Conservation (phyloP, 345 rosid genomes). For the Excoecaria cochinchinensis region DNA sequence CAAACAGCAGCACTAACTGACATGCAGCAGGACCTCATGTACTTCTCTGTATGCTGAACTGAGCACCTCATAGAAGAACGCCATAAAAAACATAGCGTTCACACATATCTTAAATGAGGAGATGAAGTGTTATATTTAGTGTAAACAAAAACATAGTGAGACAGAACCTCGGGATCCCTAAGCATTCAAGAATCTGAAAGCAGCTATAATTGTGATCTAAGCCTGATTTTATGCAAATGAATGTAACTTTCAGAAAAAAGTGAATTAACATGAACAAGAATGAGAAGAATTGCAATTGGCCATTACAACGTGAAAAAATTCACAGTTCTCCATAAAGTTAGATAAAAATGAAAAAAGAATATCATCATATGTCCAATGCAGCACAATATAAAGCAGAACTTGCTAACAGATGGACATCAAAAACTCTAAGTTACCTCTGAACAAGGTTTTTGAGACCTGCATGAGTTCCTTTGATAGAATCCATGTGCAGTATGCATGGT, state of each 20-base stretch:
- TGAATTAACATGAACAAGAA: neutral
- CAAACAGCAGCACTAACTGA: neutral
- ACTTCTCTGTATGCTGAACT: neutral
- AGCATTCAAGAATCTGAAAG: neutral
- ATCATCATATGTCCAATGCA: neutral
- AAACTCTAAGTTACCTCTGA: slow-evolving; percentile 61
- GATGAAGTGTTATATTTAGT: neutral
- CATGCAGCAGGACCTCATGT: neutral
- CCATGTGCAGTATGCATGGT: slow-evolving; percentile 97
- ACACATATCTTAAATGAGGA: neutral
- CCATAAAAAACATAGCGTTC: neutral
- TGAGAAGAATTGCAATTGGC: neutral
- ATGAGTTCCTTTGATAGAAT: slow-evolving; percentile 95
- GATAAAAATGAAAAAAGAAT: neutral
- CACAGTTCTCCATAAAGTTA: neutral
- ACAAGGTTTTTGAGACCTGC: slow-evolving; percentile 87
- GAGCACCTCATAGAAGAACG: neutral
- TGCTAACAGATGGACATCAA: neutral
- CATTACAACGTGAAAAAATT: neutral
- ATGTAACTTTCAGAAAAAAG: neutral
- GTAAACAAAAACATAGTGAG: too few relatives aligned
- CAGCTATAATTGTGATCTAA: neutral
- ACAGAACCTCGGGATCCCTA: neutral
- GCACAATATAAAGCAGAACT: neutral
- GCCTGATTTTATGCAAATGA: neutral